These are phyloP conservation scores for Neurospora tetrasperma DNA, from an alignment of 495 filamentous ascomycete species.

Conservation along the genomic window DNA sequence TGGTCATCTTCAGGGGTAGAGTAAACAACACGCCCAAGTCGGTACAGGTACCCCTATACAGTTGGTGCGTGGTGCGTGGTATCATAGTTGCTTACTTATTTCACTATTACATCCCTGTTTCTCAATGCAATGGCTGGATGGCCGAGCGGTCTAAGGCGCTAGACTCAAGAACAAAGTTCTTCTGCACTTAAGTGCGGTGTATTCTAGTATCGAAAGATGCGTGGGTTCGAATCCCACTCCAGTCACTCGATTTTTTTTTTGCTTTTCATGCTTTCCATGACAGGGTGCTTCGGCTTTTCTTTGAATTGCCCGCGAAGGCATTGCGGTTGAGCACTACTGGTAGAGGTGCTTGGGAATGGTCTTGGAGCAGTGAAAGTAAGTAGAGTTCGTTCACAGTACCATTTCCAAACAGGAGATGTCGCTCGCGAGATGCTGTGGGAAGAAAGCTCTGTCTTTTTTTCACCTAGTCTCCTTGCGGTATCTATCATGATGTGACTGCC, in stretches of 20 bases:
- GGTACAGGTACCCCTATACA: neutral
- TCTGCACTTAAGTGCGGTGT: constrained; percentile 5
- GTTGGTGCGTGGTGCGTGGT: neutral
- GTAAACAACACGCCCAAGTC: neutral
- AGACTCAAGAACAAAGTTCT: constrained; percentile 19
- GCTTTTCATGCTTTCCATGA: neutral
- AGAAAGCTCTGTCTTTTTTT: neutral
- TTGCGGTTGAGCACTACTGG: neutral
- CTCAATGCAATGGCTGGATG: constrained; percentile 13
- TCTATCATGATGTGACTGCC: neutral
- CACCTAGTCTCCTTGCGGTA: too few relatives aligned
- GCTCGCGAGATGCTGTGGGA: neutral
- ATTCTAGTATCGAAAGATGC: constrained; percentile 2
- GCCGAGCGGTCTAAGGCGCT: constrained; percentile 27
- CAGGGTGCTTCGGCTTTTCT: neutral
- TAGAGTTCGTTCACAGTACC: neutral
- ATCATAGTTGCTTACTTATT: neutral
- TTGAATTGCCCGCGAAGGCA: neutral
- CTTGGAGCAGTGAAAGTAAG: neutral
- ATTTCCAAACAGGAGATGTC: neutral
- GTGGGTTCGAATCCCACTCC: constrained; percentile 5
- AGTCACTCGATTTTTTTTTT: constrained; percentile 9
- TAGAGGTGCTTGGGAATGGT: neutral
- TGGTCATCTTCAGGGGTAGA: neutral
- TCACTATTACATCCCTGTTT: neutral